These are phyloP conservation scores for Lipomyces oligophaga DNA, from an alignment of 805 yeast genomes.

Conservation along the genomic window DNA sequence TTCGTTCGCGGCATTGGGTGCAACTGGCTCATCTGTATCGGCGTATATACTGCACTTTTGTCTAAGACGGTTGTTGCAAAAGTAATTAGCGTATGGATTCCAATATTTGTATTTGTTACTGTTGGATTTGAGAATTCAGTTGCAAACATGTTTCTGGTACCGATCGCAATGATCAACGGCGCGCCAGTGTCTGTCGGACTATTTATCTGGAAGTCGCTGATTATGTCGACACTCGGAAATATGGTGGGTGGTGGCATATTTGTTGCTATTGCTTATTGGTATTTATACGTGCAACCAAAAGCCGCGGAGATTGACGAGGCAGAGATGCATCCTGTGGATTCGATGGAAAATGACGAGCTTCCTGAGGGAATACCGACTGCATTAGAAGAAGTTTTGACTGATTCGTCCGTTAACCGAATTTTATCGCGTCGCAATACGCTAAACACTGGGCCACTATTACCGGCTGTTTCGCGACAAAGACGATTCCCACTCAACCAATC, in stretches of 20 bases:
- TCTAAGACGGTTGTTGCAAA: conserved; percentile 78
- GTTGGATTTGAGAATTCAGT: conserved; percentile 77
- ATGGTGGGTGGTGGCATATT: conserved; percentile 74
- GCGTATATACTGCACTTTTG: conserved; percentile 71
- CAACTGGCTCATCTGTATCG: conserved; percentile 71
- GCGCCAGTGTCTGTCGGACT: conserved; percentile 59
- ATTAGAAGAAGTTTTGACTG: no score
- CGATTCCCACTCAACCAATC: no score
- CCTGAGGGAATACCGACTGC: no score
- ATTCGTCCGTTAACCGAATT: no score
- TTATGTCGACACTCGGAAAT: conserved; percentile 73
- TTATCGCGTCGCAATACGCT: no score
- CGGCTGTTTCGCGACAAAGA: no score
- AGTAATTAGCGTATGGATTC: conserved; percentile 56
- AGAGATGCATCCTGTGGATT: no score
- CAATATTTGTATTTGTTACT: conserved; percentile 72
- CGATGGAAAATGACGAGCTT: no score
- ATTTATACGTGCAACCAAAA: conserved; percentile 50
- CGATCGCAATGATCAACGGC: conserved; percentile 64
- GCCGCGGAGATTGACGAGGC: conserved; percentile 36
- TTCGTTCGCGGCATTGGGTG: conserved; percentile 51
- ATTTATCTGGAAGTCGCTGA: conserved; percentile 66
- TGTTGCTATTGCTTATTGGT: conserved; percentile 64
- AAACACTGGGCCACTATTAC: no score
- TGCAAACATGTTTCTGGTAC: conserved; percentile 72